Evolutionary conservation across 2,329 filamentous ascomycete species (phyloP).

Genomic region (Ceratocystis alfenasii): DNA sequence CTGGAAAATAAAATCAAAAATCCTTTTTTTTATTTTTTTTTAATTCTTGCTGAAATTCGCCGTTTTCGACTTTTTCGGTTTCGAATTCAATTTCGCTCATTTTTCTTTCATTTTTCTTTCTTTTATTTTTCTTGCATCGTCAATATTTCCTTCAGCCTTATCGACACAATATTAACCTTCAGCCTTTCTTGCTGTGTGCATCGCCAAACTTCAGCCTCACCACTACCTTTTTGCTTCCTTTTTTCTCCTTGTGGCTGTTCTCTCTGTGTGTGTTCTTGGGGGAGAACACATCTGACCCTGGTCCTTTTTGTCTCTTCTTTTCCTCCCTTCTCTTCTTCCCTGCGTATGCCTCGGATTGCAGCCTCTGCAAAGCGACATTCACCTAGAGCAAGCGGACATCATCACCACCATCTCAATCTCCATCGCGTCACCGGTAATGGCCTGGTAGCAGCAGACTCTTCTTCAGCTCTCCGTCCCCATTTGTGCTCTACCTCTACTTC

Average conservation of each 20-base stretch:
- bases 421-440: slow-evolving; percentile 63
- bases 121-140: slow-evolving; percentile 9
- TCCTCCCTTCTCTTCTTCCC: background rate
- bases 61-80: background rate
- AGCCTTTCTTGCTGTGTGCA: background rate
- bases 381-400: slow-evolving; percentile 32
- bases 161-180: background rate
- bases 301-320: background rate
- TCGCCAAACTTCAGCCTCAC: slow-evolving; percentile 9
- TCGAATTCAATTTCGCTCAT: background rate
- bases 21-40: background rate
- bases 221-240: slow-evolving; percentile 3
- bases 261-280: background rate
- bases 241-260: background rate
- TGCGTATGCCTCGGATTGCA: slow-evolving; percentile 50
- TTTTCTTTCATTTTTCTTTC: background rate
- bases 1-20: background rate
- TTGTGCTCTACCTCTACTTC: background rate
- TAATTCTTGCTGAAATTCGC: background rate
- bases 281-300: background rate
- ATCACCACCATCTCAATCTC: slow-evolving; percentile 41
- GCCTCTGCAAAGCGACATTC: slow-evolving; percentile 50
- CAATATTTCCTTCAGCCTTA: background rate
- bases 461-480: slow-evolving; percentile 30
- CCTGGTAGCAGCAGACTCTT: slow-evolving; percentile 45